Percentiles rank a stretch among this genome's conserved stretches.
Conservation (phyloP, 345 rosid genomes). For the Chamaenerion angustifolium region DNA sequence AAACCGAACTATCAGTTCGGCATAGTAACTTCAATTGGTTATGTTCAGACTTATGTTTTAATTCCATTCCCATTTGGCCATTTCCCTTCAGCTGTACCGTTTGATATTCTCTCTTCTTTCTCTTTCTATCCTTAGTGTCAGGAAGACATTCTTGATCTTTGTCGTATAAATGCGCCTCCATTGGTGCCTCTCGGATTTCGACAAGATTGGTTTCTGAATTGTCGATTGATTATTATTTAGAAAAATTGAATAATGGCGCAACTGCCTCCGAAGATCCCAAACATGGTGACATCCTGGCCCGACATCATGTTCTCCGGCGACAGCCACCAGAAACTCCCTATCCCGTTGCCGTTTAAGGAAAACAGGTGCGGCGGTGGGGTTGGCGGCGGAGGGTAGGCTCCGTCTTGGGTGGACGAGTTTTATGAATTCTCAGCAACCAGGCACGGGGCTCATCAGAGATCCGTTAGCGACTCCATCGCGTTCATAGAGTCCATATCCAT, state of each 20-base stretch:
- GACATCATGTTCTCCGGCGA: constrained; percentile 21
- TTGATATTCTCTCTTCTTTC: too few relatives aligned
- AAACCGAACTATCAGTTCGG: too few relatives aligned
- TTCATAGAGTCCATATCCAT: constrained; percentile 54
- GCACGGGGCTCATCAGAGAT: constrained; percentile 57
- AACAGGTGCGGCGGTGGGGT: constrained; percentile 9
- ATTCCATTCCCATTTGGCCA: too few relatives aligned
- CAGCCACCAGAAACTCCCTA: constrained; percentile 21
- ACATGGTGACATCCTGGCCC: constrained; percentile 57
- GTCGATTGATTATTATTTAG: neutral
- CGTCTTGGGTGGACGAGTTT: constrained; percentile 76
- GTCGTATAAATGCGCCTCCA: neutral
- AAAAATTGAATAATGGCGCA: constrained; percentile 38
- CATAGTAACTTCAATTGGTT: too few relatives aligned
- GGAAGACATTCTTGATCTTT: too few relatives aligned
- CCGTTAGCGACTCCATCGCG: constrained; percentile 62
- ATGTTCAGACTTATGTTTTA: too few relatives aligned
- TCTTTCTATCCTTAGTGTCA: too few relatives aligned
- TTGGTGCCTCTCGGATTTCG: neutral
- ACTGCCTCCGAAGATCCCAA: constrained; percentile 88
- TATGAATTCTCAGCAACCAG: constrained; percentile 63
- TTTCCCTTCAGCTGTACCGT: too few relatives aligned
- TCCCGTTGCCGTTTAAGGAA: constrained; percentile 10
- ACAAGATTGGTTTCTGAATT: neutral
- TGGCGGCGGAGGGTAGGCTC: constrained; percentile 25